Conservation (phyloP, 2,329 filamentous ascomycete genomes). For the Ramularia collo-cygni region DNA sequence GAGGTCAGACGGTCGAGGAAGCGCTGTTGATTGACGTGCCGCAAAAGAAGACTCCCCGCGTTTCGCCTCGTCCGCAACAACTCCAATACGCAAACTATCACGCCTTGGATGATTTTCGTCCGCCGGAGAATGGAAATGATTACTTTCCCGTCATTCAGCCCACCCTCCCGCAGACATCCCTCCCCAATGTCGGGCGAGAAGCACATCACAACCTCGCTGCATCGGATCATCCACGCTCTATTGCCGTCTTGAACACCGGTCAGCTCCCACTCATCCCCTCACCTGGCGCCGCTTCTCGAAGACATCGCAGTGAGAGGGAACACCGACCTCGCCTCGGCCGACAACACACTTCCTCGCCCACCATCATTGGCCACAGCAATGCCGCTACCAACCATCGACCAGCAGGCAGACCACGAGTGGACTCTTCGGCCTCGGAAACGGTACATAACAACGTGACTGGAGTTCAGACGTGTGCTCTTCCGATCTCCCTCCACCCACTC, state of each 20-base stretch:
- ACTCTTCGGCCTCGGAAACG: too few species aligned
- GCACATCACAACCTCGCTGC: constrained; percentile 27
- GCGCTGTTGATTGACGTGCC: constrained; percentile 88
- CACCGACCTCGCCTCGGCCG: constrained; percentile 56
- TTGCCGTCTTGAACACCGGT: constrained; percentile 73
- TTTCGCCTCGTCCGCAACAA: constrained; percentile 59
- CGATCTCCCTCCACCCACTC: too few species aligned
- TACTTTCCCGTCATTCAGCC: constrained; percentile 62
- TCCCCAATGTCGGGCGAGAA: constrained; percentile 31
- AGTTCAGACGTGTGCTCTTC: too few species aligned
- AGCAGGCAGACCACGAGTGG: constrained; percentile 28
- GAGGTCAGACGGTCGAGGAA: constrained; percentile 80
- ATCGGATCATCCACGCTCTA: constrained; percentile 54
- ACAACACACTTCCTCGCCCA: constrained; percentile 77
- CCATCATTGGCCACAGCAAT: constrained; percentile 48
- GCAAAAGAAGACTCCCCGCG: constrained; percentile 65
- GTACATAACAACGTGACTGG: too few species aligned
- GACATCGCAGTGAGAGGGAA: constrained; percentile 20
- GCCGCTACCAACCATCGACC: constrained; percentile 24
- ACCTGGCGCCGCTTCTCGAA: constrained; percentile 55
- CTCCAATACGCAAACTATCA: constrained; percentile 46
- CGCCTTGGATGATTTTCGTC: constrained; percentile 55
- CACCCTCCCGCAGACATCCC: constrained; percentile 31
- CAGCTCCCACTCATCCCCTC: constrained; percentile 76
- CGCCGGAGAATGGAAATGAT: constrained; percentile 64